A percentile compares a stretch with the other conserved stretches of the same genome.
phyloP scores from a whole-genome alignment of 768 basidiomycete species.

The Ephemerocybe angulata region DNA sequence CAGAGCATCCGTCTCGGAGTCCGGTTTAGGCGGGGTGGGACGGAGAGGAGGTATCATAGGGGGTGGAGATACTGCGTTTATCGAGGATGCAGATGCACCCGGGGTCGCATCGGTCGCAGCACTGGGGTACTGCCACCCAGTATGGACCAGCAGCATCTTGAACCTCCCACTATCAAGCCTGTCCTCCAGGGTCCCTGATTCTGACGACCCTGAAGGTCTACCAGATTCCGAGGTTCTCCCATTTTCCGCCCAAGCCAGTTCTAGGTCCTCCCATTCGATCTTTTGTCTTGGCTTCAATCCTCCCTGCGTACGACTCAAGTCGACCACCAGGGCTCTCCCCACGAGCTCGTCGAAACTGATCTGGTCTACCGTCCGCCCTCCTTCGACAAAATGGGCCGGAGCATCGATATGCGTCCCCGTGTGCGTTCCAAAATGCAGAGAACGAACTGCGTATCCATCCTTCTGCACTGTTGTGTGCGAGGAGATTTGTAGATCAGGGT shows the following conservation, averaged over 20 bases:
- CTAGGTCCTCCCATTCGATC: conserved; percentile 56
- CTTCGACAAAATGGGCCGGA: conserved; percentile 64
- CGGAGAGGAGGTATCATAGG: too few relatives aligned
- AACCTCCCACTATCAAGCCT: conserved; percentile 36
- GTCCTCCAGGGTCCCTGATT: conserved; percentile 25
- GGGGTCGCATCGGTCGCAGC: neutral
- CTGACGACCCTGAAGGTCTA: neutral
- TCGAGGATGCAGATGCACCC: neutral
- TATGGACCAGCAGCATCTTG: conserved; percentile 49
- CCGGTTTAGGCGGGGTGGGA: neutral
- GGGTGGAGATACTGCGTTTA: conserved; percentile 11
- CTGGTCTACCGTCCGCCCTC: conserved; percentile 55
- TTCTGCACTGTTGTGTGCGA: conserved; percentile 36
- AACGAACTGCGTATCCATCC: conserved; percentile 50
- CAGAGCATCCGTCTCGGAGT: neutral
- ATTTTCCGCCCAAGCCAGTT: conserved; percentile 5
- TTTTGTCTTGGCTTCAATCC: conserved; percentile 29
- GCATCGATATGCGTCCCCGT: conserved; percentile 81
- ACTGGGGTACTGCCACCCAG: conserved; percentile 66
- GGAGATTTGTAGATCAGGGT: conserved; percentile 42
- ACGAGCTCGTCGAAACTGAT: conserved; percentile 51
- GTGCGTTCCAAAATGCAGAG: conserved; percentile 60
- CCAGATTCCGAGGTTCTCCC: neutral
- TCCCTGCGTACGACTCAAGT: conserved; percentile 38
- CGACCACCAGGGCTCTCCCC: conserved; percentile 52